phyloP scores from a whole-genome alignment of 2,329 filamentous ascomycete genomes.

The Pseudophaeomoniella oleicola region DNA sequence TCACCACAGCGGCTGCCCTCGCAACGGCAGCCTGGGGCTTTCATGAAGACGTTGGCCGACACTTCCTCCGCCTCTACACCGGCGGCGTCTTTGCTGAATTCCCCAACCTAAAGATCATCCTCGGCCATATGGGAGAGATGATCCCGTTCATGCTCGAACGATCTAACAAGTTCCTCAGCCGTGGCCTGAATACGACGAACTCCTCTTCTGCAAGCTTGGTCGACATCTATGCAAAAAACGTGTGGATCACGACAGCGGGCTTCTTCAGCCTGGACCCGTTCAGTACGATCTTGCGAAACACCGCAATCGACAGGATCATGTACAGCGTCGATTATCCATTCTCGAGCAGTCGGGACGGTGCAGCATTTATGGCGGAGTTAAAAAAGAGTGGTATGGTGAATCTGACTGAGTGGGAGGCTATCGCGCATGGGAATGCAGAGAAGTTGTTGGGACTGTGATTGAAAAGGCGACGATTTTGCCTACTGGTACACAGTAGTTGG shows the following conservation, averaged over 20 bases:
- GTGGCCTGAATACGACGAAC: conserved; percentile 5
- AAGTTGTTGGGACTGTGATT: conserved; percentile 21
- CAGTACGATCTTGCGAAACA: conserved; percentile 21
- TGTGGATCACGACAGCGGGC: conserved; percentile 44
- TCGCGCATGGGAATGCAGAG: conserved; percentile 38
- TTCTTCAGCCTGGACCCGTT: conserved; percentile 36
- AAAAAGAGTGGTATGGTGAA: conserved; percentile 34
- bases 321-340: conserved; percentile 47
- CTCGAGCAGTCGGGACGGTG: conserved; percentile 32
- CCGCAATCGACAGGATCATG: conserved; percentile 32
- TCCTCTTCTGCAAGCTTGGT: not conserved
- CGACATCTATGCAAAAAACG: conserved; percentile 22
- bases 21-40: conserved; percentile 18
- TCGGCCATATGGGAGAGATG: conserved; percentile 39
- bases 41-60: conserved; percentile 22
- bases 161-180: conserved; percentile 15
- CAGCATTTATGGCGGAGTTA: conserved; percentile 33
- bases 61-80: conserved; percentile 30
- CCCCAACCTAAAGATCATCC: conserved; percentile 38
- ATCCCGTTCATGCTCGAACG: conserved; percentile 41
- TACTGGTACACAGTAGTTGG: no score
- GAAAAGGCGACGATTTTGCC: not conserved
- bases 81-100: conserved; percentile 40
- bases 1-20: no score
- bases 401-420: conserved; percentile 31